These are phyloP conservation scores for Camptophora hylomeconis DNA, from an alignment of 2,329 filamentous ascomycete genomes.

Conservation along the genomic window DNA sequence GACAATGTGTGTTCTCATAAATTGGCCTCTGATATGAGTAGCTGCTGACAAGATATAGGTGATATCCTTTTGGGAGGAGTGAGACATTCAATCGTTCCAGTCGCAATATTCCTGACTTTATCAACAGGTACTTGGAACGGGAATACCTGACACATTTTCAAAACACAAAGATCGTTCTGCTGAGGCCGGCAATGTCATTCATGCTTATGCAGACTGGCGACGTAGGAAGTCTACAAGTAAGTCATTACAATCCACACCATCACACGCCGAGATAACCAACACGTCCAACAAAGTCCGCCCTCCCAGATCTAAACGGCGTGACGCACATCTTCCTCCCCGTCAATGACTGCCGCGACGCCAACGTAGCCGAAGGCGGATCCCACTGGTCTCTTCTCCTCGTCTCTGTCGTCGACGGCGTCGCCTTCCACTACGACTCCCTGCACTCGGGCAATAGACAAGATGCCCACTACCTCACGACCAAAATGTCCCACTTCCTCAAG, in stretches of 20 bases:
- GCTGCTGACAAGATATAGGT: slow-evolving; percentile 40
- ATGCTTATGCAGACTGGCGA: slow-evolving; percentile 66
- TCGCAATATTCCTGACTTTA: too few species aligned
- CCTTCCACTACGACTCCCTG: slow-evolving; percentile 93
- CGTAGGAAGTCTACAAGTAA: slow-evolving; percentile 36
- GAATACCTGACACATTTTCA: slow-evolving; percentile 72
- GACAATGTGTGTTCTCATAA: slow-evolving; percentile 73
- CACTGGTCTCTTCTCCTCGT: slow-evolving; percentile 94
- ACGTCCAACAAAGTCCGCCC: slow-evolving; percentile 44
- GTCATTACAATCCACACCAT: neutral
- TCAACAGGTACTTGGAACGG: slow-evolving; percentile 61
- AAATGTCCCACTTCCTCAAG: slow-evolving; percentile 57
- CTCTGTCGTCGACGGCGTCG: slow-evolving; percentile 72
- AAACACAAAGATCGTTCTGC: slow-evolving; percentile 73
- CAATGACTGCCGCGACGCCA: slow-evolving; percentile 71
- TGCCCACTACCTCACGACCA: slow-evolving; percentile 54
- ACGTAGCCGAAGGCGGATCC: slow-evolving; percentile 71
- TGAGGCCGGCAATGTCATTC: slow-evolving; percentile 86
- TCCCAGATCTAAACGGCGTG: slow-evolving; percentile 66
- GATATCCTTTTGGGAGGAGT: slow-evolving; percentile 98
- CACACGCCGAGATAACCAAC: slow-evolving; percentile 18
- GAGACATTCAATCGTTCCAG: slow-evolving; percentile 22
- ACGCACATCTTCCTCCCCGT: slow-evolving; percentile 94
- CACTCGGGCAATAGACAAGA: slow-evolving; percentile 62
- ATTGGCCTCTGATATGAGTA: neutral